Evolutionary conservation across 805 yeast genomes (phyloP), one percentile per base, ranked within the genome.

Genomic region (Komagataella kurtzmanii): DNA sequence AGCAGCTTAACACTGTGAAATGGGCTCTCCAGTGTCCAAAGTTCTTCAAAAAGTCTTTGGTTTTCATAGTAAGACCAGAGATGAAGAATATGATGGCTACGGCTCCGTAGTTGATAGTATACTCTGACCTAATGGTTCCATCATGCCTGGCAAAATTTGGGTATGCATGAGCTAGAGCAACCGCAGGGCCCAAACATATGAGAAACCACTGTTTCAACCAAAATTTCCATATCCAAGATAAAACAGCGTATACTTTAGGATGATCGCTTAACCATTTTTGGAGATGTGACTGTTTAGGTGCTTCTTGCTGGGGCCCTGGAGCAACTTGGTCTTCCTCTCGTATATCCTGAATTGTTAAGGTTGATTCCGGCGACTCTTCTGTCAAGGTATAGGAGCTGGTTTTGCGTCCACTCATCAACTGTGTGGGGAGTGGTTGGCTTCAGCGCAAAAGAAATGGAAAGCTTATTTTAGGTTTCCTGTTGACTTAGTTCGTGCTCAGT

Each of bases 111-210:
- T 83, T 84, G 40, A 89, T 85, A 47, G 87, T 70, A 62, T 86
- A 88, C 62, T 88, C 80, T 4, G 83, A 90, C 54, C 75, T 71
- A 44, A 88, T 78, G 14, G 80, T 70, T 2, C 96, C 97, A 14
- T 88, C 91, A 57, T 81, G 85, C 53, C 88, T 75, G 1, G 95
- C 96, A 65, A 89, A 88, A 52, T 81, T 74, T 1, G 97, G 96
- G 54, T 80, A 87, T 60, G 80, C 79, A 57, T 82, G 76, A 0
- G 96, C 93, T 40, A 88, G 72, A 7, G 85, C 83, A 44, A 89
- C 75, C 52, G 85, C 80, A 1, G 83, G 75, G 0, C 88, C 96
- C 56, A 88, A 68, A 6, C 77, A 73, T 4, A 84, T 69, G 60
- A 85, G 81, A 62, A 88, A 86, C 96, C 96, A 89, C 58, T 83